A percentile compares a stretch with the other conserved stretches of the same genome.
Conservation (phyloP, 1,284 basidiomycete species). For the Lignosus rhinocerotis region DNA sequence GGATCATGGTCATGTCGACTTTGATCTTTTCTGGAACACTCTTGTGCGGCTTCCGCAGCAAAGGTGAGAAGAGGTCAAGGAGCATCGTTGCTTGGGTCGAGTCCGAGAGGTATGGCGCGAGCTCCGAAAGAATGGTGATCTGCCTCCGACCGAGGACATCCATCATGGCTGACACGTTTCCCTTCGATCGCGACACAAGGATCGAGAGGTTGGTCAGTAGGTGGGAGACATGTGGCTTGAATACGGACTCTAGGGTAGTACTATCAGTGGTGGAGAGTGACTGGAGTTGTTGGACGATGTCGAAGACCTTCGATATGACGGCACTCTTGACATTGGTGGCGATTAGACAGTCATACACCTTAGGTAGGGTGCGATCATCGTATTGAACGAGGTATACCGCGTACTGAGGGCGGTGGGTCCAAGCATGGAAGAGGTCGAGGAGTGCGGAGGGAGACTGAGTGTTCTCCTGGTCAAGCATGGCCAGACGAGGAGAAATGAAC, state of each 20-base stretch:
- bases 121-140: conserved; percentile 77
- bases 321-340: conserved; percentile 86
- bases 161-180: conserved; percentile 49
- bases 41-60: conserved; percentile 79
- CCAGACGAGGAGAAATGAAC: conserved; percentile 84
- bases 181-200: conserved; percentile 68
- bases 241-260: conserved; percentile 52
- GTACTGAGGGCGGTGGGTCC: conserved; percentile 67
- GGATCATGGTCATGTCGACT: conserved; percentile 79
- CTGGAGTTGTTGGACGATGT: conserved; percentile 82
- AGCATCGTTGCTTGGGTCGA: conserved; percentile 76
- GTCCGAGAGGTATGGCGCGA: conserved; percentile 78
- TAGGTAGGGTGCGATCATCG: conserved; percentile 71
- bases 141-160: conserved; percentile 84
- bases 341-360: conserved; percentile 81
- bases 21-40: conserved; percentile 88
- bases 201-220: conserved; percentile 76
- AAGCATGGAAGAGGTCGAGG: conserved; percentile 83
- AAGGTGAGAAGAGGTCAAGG: conserved; percentile 75
- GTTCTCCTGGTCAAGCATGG: conserved; percentile 80
- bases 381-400: conserved; percentile 68
- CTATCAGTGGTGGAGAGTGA: conserved; percentile 54
- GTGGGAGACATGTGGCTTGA: conserved; percentile 77
- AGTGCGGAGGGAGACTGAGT: conserved; percentile 91
- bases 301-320: conserved; percentile 82